Evolutionary conservation across 495 filamentous ascomycete species (phyloP), one percentile per base, ranked within the genome.

Genomic region (Hypomontagnella submonticulosa): DNA sequence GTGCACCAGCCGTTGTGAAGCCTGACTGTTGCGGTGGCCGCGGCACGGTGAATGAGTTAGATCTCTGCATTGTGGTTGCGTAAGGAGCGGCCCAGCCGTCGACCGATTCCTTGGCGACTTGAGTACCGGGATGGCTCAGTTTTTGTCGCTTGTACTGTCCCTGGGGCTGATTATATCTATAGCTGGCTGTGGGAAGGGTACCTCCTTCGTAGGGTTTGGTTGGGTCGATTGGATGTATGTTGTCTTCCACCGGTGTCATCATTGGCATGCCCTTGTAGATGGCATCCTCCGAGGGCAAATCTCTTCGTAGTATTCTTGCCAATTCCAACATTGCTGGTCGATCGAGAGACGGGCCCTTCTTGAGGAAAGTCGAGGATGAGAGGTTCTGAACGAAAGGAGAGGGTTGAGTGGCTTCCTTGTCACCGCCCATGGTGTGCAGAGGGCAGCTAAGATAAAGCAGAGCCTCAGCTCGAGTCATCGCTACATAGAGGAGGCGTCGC

Each of bases 401-500:
- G 1, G 81, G 40, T 23, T 77, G 72, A 15, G 72, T 65, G 30
- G 67, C 56, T 48, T 77, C 75, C 13, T 73, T 73, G 11, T 61
- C 75, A 9, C 72, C 71, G 5, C 63, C 61, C 12, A 71, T 71
- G 40, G 63, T 62, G 54, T 74, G 75, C 18, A 84, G 73, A 0
- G 96, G 93, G 55, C 88, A 90, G 70, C 92, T 97, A 50, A 98
- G 82, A 68, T 98, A 97, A n/a, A 99, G 81, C 32, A 99, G 77
- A 5, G 86, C 89, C 73, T 97, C 89, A 1, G 96, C 95, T 77
- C 95, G 82, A 4, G 96, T 99, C 96, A 99, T 99, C 6, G 94
- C 96, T 4, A 99, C 96, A 73, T 98, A 99, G 0, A 99, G 82
- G 49, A 99, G 76, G 49, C 96, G 80, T 59, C 96, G 81, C 72